Percentiles rank a stretch among this genome's conserved stretches.
Conservation (phyloP, 2,329 filamentous ascomycete species). For the Berkeleyomyces basicola region DNA sequence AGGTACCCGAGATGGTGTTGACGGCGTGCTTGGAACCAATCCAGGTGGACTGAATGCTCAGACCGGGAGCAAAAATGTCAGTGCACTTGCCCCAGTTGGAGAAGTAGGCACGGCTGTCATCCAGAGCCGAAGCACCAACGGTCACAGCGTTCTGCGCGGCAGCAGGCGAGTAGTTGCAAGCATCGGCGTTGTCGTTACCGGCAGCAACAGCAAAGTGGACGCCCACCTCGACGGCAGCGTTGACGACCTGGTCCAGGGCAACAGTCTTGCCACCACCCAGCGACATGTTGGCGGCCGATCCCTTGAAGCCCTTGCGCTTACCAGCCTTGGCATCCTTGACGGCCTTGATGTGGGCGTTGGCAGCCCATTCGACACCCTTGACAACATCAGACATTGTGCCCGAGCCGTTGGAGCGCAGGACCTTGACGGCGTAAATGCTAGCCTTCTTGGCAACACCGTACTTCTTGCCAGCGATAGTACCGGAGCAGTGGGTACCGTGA, state of each 20-base stretch:
- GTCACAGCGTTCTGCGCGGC: constrained; percentile 84
- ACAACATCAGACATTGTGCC: constrained; percentile 98
- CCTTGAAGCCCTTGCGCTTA: constrained; percentile 95
- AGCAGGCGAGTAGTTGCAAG: constrained; percentile 97
- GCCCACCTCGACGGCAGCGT: constrained; percentile 80
- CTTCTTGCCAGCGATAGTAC: constrained; percentile 94
- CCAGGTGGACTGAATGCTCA: constrained; percentile 97
- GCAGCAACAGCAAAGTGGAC: constrained; percentile 97
- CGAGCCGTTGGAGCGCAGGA: constrained; percentile 90
- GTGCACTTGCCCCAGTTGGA: constrained; percentile 99
- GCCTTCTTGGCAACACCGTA: constrained; percentile 99
- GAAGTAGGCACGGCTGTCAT: constrained; percentile 97
- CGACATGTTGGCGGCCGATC: constrained; percentile 97
- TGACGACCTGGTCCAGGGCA: constrained; percentile 79
- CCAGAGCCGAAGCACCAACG: constrained; percentile 83
- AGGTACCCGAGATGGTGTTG: constrained; percentile 99
- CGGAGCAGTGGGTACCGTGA: constrained; percentile 98
- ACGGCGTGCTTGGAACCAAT: constrained; percentile 88
- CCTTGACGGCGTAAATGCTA: constrained; percentile 92
- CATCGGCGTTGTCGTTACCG: constrained; percentile 96
- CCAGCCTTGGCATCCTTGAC: constrained; percentile 65
- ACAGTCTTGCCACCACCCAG: constrained; percentile 94
- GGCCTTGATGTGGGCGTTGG: constrained; percentile 59
- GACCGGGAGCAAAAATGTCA: constrained; percentile 94
- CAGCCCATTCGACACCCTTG: constrained; percentile 93